phyloP scores from a whole-genome alignment of 768 basidiomycete species.

The Podaxis sp. region DNA sequence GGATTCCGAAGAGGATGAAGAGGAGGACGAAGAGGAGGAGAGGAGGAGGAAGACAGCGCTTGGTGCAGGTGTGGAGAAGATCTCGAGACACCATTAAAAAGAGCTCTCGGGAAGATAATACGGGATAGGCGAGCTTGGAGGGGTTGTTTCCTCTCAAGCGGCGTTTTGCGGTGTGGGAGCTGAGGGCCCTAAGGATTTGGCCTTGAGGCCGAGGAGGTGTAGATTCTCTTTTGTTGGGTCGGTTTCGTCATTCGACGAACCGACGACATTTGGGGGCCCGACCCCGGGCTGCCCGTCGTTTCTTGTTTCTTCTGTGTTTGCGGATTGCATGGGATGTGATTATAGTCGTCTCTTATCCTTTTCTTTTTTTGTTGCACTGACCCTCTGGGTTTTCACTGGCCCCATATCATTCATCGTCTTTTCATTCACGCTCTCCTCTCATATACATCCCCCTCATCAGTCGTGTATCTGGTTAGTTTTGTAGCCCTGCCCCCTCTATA shows the following conservation, averaged over 20 bases:
- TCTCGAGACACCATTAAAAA: conserved; percentile 37
- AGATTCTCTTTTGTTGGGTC: conserved; percentile 6
- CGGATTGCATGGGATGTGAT: not conserved
- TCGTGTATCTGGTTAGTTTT: not conserved
- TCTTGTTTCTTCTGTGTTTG: not conserved
- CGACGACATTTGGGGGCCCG: not conserved
- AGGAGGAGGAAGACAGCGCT: conserved; percentile 32
- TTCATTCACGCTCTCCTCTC: not conserved
- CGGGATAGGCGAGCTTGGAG: not conserved
- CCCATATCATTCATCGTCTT: not conserved
- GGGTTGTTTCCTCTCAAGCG: not conserved
- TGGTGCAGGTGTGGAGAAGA: conserved; percentile 53
- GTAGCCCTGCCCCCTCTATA: not conserved
- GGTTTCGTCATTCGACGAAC: conserved; percentile 4
- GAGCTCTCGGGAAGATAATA: not conserved
- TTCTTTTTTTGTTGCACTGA: conserved; percentile 1
- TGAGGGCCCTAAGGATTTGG: not conserved
- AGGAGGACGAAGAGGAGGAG: conserved; percentile 27
- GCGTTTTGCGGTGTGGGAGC: not conserved
- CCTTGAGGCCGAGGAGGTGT: conserved; percentile 2
- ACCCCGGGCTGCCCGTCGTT: not conserved
- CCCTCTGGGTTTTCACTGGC: not conserved
- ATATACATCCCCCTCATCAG: not conserved
- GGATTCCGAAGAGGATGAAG: conserved; percentile 29
- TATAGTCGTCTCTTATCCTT: not conserved